Evolutionary conservation across 2,329 filamentous ascomycete species (phyloP).

Genomic region (Dactylonectria estremocensis): DNA sequence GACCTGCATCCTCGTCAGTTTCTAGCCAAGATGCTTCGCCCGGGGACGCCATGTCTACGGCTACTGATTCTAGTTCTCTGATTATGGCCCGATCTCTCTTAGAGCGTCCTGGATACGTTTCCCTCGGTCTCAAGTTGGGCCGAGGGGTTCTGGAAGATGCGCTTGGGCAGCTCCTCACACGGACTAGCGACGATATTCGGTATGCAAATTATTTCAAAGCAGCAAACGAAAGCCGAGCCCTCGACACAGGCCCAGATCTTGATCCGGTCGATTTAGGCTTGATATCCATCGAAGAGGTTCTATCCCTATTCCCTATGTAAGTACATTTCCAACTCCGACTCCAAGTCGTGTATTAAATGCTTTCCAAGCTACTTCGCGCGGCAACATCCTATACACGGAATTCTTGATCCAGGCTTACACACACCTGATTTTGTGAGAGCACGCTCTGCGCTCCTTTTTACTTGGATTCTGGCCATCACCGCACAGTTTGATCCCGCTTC

Average conservation of each 20-base stretch:
- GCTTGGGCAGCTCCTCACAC: background rate
- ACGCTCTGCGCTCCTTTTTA: constrained; percentile 1
- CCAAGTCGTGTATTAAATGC: background rate
- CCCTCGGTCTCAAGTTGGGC: background rate
- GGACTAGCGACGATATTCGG: background rate
- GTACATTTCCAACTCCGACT: background rate
- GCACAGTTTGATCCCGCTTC: background rate
- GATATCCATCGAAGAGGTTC: background rate
- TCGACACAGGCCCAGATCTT: background rate
- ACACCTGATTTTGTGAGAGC: constrained; percentile 1
- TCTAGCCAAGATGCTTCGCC: background rate
- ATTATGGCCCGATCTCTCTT: background rate
- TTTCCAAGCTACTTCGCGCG: background rate
- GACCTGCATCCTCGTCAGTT: background rate
- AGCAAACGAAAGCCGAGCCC: background rate
- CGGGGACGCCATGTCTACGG: background rate
- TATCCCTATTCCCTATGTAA: background rate
- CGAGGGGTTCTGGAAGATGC: background rate
- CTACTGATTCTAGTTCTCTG: background rate
- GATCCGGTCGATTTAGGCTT: background rate
- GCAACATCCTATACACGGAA: background rate
- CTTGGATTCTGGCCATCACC: constrained; percentile 1
- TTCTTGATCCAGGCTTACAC: background rate
- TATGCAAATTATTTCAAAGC: background rate
- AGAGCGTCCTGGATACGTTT: background rate